Conservation (phyloP, 2,329 filamentous ascomycete genomes). For the Fusarium concolor region DNA sequence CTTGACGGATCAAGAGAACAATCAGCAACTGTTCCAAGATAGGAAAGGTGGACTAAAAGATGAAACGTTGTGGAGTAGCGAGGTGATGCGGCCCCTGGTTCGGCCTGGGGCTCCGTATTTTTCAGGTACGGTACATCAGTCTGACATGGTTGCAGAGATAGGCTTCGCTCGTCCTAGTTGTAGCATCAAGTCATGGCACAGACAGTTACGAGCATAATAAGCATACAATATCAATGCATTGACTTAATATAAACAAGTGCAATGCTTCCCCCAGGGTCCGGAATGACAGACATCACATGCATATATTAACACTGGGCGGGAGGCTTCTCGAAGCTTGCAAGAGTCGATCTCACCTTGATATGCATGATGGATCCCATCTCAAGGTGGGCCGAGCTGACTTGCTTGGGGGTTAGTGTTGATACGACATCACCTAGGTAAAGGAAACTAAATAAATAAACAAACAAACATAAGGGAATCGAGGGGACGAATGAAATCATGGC, state of each 20-base stretch:
- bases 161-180: constrained; percentile 24
- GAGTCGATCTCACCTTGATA: constrained; percentile 11
- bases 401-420: constrained; percentile 11
- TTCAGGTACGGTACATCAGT: constrained; percentile 32
- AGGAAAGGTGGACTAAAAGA: constrained; percentile 33
- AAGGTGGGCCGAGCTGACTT: constrained; percentile 6
- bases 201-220: neutral
- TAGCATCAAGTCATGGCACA: constrained; percentile 10
- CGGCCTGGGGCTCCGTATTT: constrained; percentile 26
- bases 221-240: neutral
- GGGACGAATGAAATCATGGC: neutral
- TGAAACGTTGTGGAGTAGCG: constrained; percentile 43
- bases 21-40: constrained; percentile 1
- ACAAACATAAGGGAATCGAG: neutral
- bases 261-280: neutral
- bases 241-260: neutral
- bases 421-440: constrained; percentile 15
- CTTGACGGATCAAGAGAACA: neutral
- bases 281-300: neutral
- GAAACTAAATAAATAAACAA: constrained; percentile 2
- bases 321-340: constrained; percentile 10
- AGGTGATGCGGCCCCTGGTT: constrained; percentile 23
- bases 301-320: neutral
- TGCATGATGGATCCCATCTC: neutral
- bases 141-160: constrained; percentile 5